These are phyloP conservation scores for Arthrinium phaeospermum DNA, from an alignment of 2,329 filamentous ascomycete species.

Conservation along the genomic window DNA sequence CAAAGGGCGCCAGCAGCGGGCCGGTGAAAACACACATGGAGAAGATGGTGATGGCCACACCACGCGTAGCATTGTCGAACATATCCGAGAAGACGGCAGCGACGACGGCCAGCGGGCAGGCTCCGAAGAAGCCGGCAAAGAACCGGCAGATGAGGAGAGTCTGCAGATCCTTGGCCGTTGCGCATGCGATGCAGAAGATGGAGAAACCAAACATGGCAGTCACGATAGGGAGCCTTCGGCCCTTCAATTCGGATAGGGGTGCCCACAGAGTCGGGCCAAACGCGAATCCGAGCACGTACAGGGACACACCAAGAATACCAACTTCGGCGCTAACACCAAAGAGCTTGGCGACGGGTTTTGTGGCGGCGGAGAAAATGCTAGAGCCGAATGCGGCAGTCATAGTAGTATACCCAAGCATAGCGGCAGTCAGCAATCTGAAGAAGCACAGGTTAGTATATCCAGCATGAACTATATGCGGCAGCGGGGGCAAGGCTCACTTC, in stretches of 20 bases:
- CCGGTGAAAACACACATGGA: slow-evolving; percentile 69
- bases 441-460: slow-evolving; percentile 26
- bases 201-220: slow-evolving; percentile 72
- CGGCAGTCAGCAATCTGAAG: slow-evolving; percentile 63
- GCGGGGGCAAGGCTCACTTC: slow-evolving; percentile 63
- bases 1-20: slow-evolving; percentile 70
- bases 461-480: not conserved
- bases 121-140: slow-evolving; percentile 75
- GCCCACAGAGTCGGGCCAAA: slow-evolving; percentile 70
- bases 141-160: slow-evolving; percentile 75
- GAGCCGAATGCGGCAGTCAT: slow-evolving; percentile 74
- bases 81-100: slow-evolving; percentile 76
- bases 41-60: slow-evolving; percentile 63
- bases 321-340: slow-evolving; percentile 69
- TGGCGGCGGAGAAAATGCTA: slow-evolving; percentile 77
- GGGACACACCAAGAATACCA: slow-evolving; percentile 67
- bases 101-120: slow-evolving; percentile 71
- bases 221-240: slow-evolving; percentile 67
- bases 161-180: slow-evolving; percentile 70
- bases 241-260: slow-evolving; percentile 74
- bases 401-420: slow-evolving; percentile 76
- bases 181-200: slow-evolving; percentile 69
- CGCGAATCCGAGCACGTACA: slow-evolving; percentile 75
- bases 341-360: slow-evolving; percentile 56
- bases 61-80: slow-evolving; percentile 68